Percentiles rank a stretch among this genome's conserved stretches.
phyloP scores from a whole-genome alignment of 768 basidiomycete species.

The Tylopilus sp. region DNA sequence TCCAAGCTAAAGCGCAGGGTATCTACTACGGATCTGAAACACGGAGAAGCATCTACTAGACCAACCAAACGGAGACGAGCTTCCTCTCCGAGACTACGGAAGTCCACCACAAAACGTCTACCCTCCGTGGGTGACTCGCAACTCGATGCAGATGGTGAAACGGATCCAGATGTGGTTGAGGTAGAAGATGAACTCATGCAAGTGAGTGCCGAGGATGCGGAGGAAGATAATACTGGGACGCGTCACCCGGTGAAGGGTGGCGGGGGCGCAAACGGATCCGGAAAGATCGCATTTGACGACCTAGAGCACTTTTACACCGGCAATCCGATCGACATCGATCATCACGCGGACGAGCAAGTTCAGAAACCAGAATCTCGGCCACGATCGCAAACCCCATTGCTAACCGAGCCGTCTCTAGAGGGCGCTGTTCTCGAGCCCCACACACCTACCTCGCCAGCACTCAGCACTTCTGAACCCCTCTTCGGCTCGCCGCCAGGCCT shows the following conservation, averaged over 20 bases:
- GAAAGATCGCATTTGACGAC: conserved; percentile 25
- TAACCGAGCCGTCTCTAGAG: neutral
- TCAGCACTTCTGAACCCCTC: conserved; percentile 23
- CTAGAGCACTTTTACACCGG: conserved; percentile 29
- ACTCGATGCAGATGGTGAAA: conserved; percentile 31
- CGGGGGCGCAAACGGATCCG: conserved; percentile 1
- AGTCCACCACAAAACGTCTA: conserved; percentile 11
- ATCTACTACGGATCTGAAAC: conserved; percentile 11
- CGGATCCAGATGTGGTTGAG: conserved; percentile 36
- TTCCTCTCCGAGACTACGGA: conserved; percentile 29
- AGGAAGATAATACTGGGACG: conserved; percentile 10
- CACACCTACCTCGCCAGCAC: conserved; percentile 10
- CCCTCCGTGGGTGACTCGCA: conserved; percentile 29
- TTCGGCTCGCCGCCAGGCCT: conserved; percentile 25
- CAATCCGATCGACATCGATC: conserved; percentile 33
- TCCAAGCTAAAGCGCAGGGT: conserved; percentile 8
- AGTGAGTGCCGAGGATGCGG: conserved; percentile 19
- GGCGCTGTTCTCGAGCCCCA: neutral
- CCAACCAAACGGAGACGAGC: conserved; percentile 24
- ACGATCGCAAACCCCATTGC: neutral
- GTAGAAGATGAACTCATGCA: conserved; percentile 35
- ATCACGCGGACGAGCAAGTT: conserved; percentile 13
- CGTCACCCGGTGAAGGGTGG: neutral
- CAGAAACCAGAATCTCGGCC: conserved; percentile 2
- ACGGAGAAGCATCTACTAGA: neutral